Evolutionary conservation across 2,329 filamentous ascomycete species (phyloP).

Genomic region (Alternaria atra): DNA sequence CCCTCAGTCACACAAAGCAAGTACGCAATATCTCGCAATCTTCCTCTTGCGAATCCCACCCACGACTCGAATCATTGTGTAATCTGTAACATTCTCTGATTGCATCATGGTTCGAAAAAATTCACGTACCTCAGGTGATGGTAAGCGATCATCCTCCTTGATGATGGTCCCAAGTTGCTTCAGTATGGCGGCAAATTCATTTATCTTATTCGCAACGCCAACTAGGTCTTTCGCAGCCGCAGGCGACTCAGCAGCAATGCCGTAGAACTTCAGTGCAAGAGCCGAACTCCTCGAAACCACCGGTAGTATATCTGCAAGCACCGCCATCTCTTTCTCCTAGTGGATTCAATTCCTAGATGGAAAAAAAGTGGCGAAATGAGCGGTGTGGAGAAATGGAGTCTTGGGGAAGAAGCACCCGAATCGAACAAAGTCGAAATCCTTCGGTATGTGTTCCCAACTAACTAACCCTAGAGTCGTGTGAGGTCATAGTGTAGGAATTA

Average conservation of each 20-base stretch:
- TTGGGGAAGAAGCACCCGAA: conserved; percentile 9
- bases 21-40: neutral
- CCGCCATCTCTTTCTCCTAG: conserved; percentile 38
- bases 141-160: conserved; percentile 49
- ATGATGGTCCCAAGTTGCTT: conserved; percentile 52
- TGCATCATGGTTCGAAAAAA: neutral
- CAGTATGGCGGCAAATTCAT: conserved; percentile 46
- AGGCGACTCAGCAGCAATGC: conserved; percentile 35
- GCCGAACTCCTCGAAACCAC: conserved; percentile 45
- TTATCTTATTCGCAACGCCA: conserved; percentile 46
- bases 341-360: neutral
- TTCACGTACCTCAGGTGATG: conserved; percentile 45
- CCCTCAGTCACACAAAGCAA: neutral
- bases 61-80: neutral
- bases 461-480: conserved; percentile 24
- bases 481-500: conserved; percentile 36
- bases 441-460: conserved; percentile 26
- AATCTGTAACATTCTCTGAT: neutral
- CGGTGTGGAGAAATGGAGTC: conserved; percentile 18
- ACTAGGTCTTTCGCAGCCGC: conserved; percentile 38
- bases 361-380: conserved; percentile 8
- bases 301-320: conserved; percentile 47
- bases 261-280: conserved; percentile 48
- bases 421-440: conserved; percentile 24
- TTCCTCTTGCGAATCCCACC: neutral